Percentiles rank a stretch among this genome's conserved stretches.
Evolutionary conservation across 441 rosid genomes (phyloP).

Genomic region (Breynia disticha): DNA sequence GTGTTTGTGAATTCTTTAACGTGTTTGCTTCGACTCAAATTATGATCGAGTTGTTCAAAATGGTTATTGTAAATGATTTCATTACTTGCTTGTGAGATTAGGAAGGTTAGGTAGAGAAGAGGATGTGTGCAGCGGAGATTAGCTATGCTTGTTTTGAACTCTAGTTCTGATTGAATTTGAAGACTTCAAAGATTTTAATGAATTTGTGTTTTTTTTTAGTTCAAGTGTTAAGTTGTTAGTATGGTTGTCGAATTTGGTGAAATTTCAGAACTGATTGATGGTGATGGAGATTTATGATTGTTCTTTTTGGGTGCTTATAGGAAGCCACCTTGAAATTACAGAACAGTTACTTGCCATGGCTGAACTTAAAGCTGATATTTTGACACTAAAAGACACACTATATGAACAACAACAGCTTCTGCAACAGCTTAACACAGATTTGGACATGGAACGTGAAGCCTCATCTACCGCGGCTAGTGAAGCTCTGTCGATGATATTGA

Average conservation of each 20-base stretch:
- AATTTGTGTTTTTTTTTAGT: background rate
- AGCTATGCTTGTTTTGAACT: background rate
- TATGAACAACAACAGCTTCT: constrained; percentile 68
- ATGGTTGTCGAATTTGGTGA: too few relatives aligned
- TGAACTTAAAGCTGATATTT: constrained; percentile 32
- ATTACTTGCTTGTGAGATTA: background rate
- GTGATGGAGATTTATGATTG: background rate
- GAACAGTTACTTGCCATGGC: too few relatives aligned
- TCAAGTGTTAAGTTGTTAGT: background rate
- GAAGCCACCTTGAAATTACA: too few relatives aligned
- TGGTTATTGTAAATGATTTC: background rate
- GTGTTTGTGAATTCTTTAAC: background rate
- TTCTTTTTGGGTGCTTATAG: background rate
- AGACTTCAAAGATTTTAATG: background rate
- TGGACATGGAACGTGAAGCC: constrained; percentile 84
- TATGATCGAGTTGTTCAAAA: background rate
- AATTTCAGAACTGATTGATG: too few relatives aligned
- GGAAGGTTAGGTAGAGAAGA: background rate
- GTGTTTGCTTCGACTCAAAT: too few relatives aligned
- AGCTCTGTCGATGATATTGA: constrained; percentile 77
- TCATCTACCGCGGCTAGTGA: constrained; percentile 69
- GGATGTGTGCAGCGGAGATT: background rate
- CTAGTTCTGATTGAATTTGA: background rate
- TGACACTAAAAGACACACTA: constrained; percentile 47
- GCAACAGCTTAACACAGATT: constrained; percentile 50